Conservation (phyloP, 139 green algal genomes). For the Auxenochlorella pyrenoidosa region DNA sequence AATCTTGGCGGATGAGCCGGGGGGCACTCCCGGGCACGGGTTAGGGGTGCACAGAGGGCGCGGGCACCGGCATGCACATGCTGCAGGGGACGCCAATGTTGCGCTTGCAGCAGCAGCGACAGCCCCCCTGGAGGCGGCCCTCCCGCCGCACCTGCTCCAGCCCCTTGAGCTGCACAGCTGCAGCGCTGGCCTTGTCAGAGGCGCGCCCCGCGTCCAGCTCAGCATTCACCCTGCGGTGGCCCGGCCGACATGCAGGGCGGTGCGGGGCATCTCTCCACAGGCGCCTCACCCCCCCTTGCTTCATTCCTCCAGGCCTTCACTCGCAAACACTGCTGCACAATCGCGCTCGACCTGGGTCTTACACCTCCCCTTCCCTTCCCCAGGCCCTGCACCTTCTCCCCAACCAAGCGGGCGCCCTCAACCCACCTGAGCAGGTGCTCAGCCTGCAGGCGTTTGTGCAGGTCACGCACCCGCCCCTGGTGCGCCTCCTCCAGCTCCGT, state of each 20-base stretch:
- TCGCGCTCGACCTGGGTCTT: too few species aligned
- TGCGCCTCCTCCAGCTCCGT: slow-evolving; percentile 36
- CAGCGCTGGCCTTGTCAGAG: neutral
- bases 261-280: too few species aligned
- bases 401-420: too few species aligned
- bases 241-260: neutral
- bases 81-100: too few species aligned
- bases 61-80: too few species aligned
- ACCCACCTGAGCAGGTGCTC: slow-evolving; percentile 36
- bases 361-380: too few species aligned
- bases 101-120: too few species aligned
- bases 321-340: too few species aligned
- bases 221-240: slow-evolving; percentile 33
- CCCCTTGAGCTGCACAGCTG: slow-evolving; percentile 26
- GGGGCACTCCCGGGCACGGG: neutral
- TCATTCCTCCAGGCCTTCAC: too few species aligned
- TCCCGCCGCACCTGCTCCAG: slow-evolving; percentile 20
- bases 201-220: slow-evolving; percentile 26
- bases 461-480: slow-evolving; percentile 39
- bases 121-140: too few species aligned
- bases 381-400: neutral
- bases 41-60: neutral
- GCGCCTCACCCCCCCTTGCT: too few species aligned
- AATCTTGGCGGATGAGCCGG: too few species aligned
- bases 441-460: slow-evolving; percentile 41